Conservation (phyloP, 2,329 filamentous ascomycete species). For the Colletotrichum sp. region DNA sequence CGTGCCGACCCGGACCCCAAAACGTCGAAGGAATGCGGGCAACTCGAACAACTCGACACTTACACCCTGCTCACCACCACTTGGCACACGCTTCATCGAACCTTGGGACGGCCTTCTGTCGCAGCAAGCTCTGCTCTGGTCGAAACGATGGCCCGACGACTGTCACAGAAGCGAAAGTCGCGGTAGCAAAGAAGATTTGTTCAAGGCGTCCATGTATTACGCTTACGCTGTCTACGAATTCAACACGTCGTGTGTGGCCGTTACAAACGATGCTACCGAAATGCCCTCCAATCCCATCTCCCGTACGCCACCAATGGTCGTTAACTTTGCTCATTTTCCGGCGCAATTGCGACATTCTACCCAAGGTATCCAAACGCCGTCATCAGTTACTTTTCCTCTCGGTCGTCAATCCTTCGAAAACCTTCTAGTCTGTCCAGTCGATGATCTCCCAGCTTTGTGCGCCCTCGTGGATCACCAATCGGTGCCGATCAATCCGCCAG, state of each 20-base stretch:
- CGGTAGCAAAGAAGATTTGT: background rate
- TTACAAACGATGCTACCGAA: background rate
- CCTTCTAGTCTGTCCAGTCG: constrained; percentile 54
- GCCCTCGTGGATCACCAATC: constrained; percentile 71
- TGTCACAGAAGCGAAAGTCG: background rate
- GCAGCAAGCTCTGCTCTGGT: background rate
- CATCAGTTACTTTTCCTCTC: background rate
- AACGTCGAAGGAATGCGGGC: background rate
- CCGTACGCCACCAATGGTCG: background rate
- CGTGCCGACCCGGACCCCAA: background rate
- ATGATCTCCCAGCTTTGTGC: constrained; percentile 67
- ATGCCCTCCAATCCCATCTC: background rate
- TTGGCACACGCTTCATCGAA: background rate
- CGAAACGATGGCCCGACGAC: background rate
- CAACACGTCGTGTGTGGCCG: background rate
- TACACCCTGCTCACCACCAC: background rate
- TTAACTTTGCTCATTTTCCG: constrained; percentile 1
- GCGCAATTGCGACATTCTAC: constrained; percentile 8
- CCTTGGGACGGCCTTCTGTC: background rate
- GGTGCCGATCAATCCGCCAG: constrained; percentile 75
- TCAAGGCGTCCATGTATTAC: background rate
- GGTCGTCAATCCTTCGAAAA: background rate
- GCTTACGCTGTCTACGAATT: background rate
- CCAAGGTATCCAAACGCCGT: constrained; percentile 9
- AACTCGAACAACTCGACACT: background rate